Percentiles rank a stretch among this genome's conserved stretches.
Conservation (phyloP, 495 filamentous ascomycete species). For the Chaetomidium leptoderma region DNA sequence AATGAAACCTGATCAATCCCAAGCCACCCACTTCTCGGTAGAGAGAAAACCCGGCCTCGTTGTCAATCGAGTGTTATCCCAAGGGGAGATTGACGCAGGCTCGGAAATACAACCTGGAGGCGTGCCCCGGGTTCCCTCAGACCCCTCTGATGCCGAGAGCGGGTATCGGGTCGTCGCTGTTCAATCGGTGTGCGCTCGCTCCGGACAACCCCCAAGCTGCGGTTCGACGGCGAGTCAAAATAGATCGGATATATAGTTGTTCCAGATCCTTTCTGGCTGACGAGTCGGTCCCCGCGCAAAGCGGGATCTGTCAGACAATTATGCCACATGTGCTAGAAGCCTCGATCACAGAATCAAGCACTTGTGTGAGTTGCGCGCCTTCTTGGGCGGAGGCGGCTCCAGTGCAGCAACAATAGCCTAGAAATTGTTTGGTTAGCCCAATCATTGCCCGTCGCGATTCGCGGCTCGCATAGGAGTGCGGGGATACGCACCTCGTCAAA, state of each 20-base stretch:
- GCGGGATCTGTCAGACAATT: background rate
- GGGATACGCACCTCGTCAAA: slow-evolving; percentile 83
- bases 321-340: slow-evolving; percentile 7
- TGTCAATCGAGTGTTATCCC: background rate
- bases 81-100: background rate
- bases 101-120: background rate
- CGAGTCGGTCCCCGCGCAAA: background rate
- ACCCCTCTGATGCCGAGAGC: background rate
- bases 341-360: slow-evolving; percentile 49
- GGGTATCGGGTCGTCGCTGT: slow-evolving; percentile 10
- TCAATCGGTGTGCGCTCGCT: slow-evolving; percentile 7
- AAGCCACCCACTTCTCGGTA: background rate
- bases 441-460: background rate
- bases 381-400: slow-evolving; percentile 75
- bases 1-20: slow-evolving; percentile 1
- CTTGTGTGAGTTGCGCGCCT: slow-evolving; percentile 30
- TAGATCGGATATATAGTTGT: slow-evolving; percentile 14
- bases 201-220: slow-evolving; percentile 8
- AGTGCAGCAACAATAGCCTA: slow-evolving; percentile 88
- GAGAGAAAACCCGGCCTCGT: background rate
- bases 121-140: background rate
- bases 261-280: slow-evolving; percentile 10
- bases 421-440: slow-evolving; percentile 1
- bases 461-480: background rate
- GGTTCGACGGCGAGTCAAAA: slow-evolving; percentile 5